Evolutionary conservation across 805 yeast species (phyloP), one percentile per base, ranked within the genome.

Genomic region (Candida peoriensis): DNA sequence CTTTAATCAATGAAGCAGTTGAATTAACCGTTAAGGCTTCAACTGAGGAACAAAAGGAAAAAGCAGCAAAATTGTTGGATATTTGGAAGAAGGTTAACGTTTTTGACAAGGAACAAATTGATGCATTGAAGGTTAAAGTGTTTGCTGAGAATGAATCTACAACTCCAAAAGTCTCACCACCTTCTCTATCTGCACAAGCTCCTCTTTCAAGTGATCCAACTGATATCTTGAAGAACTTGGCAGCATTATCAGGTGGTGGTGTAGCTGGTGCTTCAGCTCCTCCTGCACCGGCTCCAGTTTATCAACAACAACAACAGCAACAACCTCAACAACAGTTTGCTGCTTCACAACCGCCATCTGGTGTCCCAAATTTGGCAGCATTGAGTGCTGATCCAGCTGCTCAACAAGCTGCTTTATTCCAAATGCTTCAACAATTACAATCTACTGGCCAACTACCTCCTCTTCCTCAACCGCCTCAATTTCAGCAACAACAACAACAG

Each of bases 31-130:
- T 80, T 44, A 66, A 71, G 27, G 74, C 70, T 40, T 66, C 76
- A 42, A 61, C 70, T 40, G 68, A 63, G 36, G 83, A 69, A 54
- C 83, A 67, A 60, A 74, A 60, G 54, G 87, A 77, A 39, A 93
- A 89, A 58, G 75, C 88, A 48, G 67, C 78, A 50, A 90, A 88
- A 61, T 70, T 93, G 47, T 73, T 93, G 46, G 95, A 86, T 44
- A 89, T 93, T 50, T 93, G 98, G 98, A 85, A 78, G 47, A 78
- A 85, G 44, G 81, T 88, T 24, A 77, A 76, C 28, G 82, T 96
- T 12, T 90, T 93, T 61, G 67, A 68, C 36, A 72, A 74, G 28
- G 66, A 68, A 26, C 62, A 70, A 21, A 64, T 93, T 36, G 59
- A 68, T 29, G 55, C 69, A 14, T 70, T 86, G 39, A 74, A 79